These are phyloP conservation scores for Cytidiella melzeri DNA, from an alignment of 768 basidiomycete species.

Conservation along the genomic window DNA sequence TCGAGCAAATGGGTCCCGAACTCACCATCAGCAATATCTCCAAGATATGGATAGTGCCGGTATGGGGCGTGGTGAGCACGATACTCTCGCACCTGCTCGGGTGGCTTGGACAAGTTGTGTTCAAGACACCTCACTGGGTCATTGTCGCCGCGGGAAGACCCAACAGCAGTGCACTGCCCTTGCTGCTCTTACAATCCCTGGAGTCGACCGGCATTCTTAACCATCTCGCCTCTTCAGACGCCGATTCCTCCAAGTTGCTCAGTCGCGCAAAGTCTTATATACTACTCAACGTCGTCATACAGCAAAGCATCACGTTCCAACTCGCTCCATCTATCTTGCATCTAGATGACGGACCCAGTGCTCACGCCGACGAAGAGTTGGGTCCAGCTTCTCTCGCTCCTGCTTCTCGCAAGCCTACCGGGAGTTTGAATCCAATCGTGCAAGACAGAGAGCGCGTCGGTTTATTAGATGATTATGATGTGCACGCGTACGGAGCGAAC, in stretches of 20 bases:
- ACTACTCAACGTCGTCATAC: constrained; percentile 26
- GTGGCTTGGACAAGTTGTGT: constrained; percentile 17
- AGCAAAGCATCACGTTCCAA: constrained; percentile 25
- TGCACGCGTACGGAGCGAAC: constrained; percentile 8
- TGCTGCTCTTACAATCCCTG: constrained; percentile 23
- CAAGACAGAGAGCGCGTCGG: constrained; percentile 25
- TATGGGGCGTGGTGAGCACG: constrained; percentile 23
- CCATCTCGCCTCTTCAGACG: constrained; percentile 14
- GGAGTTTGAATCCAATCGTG: constrained; percentile 14
- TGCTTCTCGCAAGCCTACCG: constrained; percentile 7
- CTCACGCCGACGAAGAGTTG: constrained; percentile 6
- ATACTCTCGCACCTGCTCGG: constrained; percentile 22
- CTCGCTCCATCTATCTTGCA: constrained; percentile 20
- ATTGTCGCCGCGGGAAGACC: constrained; percentile 25
- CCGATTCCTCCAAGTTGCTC: constrained; percentile 14
- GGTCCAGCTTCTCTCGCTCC: constrained; percentile 7
- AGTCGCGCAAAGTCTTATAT: constrained; percentile 22
- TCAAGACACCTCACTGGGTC: constrained; percentile 23
- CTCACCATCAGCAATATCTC: constrained; percentile 19
- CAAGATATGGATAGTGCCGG: constrained; percentile 22
- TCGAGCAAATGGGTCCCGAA: constrained; percentile 26
- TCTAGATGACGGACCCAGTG: constrained; percentile 12
- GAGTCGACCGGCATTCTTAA: constrained; percentile 21
- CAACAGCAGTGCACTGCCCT: constrained; percentile 25
- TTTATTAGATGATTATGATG: constrained; percentile 18